Conservation (phyloP, 2,329 filamentous ascomycete species). For the Alternaria triticina region DNA sequence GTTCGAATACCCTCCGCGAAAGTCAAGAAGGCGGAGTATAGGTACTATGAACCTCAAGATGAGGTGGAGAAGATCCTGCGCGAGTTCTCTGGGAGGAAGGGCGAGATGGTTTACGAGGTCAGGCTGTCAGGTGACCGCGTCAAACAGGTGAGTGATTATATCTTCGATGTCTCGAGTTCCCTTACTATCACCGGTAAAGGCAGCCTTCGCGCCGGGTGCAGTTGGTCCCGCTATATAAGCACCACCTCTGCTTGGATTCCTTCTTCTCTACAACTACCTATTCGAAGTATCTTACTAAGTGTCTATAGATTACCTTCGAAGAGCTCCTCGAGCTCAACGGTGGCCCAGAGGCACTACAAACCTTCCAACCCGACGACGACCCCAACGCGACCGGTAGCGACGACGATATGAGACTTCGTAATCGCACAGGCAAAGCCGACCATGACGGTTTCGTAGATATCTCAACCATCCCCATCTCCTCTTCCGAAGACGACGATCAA, state of each 20-base stretch:
- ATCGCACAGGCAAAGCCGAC: conserved; percentile 16
- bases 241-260: neutral
- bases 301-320: conserved; percentile 53
- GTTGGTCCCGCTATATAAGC: neutral
- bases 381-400: conserved; percentile 18
- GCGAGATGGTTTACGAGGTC: conserved; percentile 50
- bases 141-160: conserved; percentile 49
- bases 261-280: neutral
- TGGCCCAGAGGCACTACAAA: conserved; percentile 54
- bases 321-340: conserved; percentile 54
- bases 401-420: conserved; percentile 35
- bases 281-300: neutral
- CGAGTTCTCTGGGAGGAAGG: conserved; percentile 38
- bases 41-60: conserved; percentile 38
- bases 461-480: conserved; percentile 35
- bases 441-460: conserved; percentile 38
- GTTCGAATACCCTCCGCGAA: conserved; percentile 34
- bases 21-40: conserved; percentile 41
- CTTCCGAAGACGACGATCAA: conserved; percentile 37
- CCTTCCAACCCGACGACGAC: conserved; percentile 45
- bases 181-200: conserved; percentile 3
- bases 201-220: neutral
- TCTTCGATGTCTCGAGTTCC: neutral
- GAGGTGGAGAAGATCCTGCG: conserved; percentile 50
- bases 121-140: conserved; percentile 49